Base-by-base conservation (phyloP, 2,329 filamentous ascomycete genomes). In the Davidsoniella virescens region DNA sequence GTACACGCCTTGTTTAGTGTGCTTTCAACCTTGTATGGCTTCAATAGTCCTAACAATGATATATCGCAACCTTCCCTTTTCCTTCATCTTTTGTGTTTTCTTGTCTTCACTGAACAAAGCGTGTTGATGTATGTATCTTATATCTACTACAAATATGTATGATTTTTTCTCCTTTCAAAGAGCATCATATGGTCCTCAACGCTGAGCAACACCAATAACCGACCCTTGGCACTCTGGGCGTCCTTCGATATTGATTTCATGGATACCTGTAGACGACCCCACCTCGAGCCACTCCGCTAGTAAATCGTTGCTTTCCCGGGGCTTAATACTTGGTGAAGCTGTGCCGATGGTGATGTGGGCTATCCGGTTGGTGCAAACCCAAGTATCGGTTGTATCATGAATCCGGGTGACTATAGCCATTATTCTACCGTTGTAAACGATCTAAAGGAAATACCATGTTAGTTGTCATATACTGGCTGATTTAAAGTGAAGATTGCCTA, bases 271-370 rank as follows among this genome's bases (percentile, higher is more conserved):
- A 2, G 67, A 65, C 20, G 64, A 62, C 1, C 73, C 75, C 26
- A 64, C 56, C 55, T 81, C 71, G 54, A 92, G 61, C 90, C 90
- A 96, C 53, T 70, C 70, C 55, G 71, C 71, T 52, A 98, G 64
- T 60, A 98, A 58, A 53, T 86, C 80, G 61, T 98, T 98, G 67
- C 88, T 94, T 69, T 98, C 90, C 65, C 84, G 88, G 0, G 92
- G 90, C 68, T 95, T 96, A 59, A 96, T 77, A 6, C 70, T 64
- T 44, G 71, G 65, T 56, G 80, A 75, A 8, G 79, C 76, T 0
- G 92, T 98, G 17, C 92, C 92, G 6, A 96, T 72, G 0, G 92
- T 98, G 53, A 98, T 77, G 62, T 98, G 92, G 9, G 88, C 79
- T 29, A 93, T 72, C 12, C 71, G 65, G 60, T 98, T 98, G 41